phyloP scores from a whole-genome alignment of 2,329 filamentous ascomycete genomes.

The Penicillium sp. region DNA sequence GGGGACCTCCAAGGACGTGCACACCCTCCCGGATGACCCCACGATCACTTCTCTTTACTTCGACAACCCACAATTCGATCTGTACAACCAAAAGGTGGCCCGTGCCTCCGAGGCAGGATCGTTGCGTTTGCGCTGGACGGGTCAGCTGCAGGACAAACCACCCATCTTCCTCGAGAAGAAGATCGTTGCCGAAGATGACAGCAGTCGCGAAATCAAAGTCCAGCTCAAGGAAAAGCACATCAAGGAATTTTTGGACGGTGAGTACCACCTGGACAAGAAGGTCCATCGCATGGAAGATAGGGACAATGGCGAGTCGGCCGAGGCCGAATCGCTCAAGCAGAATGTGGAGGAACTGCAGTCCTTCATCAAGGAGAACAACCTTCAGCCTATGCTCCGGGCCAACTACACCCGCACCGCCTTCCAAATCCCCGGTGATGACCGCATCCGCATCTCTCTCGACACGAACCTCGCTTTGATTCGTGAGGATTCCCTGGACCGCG shows the following conservation, averaged over 20 bases:
- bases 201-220: slow-evolving; percentile 78
- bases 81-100: slow-evolving; percentile 86
- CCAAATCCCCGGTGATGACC: slow-evolving; percentile 90
- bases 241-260: slow-evolving; percentile 79
- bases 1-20: slow-evolving; percentile 77
- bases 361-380: slow-evolving; percentile 75
- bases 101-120: slow-evolving; percentile 76
- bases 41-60: slow-evolving; percentile 96
- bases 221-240: slow-evolving; percentile 94
- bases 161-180: slow-evolving; percentile 91
- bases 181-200: slow-evolving; percentile 74
- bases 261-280: slow-evolving; percentile 91
- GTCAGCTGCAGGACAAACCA: slow-evolving; percentile 75
- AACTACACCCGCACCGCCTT: slow-evolving; percentile 96
- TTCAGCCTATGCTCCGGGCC: slow-evolving; percentile 84
- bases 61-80: slow-evolving; percentile 80
- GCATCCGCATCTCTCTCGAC: slow-evolving; percentile 89
- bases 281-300: slow-evolving; percentile 81
- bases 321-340: slow-evolving; percentile 70
- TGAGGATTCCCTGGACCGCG: slow-evolving; percentile 73
- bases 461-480: slow-evolving; percentile 87
- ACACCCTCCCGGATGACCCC: slow-evolving; percentile 77
- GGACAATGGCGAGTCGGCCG: slow-evolving; percentile 67
- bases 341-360: slow-evolving; percentile 77
- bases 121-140: slow-evolving; percentile 88